Evolutionary conservation across 2,329 filamentous ascomycete species (phyloP).

Genomic region (Aspergillus ustus): DNA sequence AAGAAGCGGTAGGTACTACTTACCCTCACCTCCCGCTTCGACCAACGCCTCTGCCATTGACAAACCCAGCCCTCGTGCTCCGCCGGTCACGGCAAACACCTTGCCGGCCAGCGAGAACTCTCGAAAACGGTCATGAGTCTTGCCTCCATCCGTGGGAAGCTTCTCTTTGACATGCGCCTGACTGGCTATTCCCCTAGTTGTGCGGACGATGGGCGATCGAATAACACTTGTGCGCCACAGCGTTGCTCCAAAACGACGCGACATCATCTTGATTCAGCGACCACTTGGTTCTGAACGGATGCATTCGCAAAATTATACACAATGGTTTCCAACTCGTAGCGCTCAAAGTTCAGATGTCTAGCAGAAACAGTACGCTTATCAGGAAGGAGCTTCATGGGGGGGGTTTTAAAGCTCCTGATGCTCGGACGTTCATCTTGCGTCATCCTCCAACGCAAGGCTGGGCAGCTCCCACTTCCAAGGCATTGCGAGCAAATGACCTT

Average conservation of each 20-base stretch:
- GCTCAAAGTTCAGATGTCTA: neutral
- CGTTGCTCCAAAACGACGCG: neutral
- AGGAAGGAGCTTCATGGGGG: neutral
- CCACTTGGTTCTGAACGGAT: neutral
- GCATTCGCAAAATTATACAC: neutral
- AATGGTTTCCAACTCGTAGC: neutral
- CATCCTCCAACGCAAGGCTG: neutral
- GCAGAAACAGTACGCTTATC: neutral
- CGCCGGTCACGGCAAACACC: constrained; percentile 50
- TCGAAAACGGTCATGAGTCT: constrained; percentile 34
- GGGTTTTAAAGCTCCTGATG: neutral
- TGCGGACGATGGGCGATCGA: neutral
- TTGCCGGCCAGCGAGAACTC: constrained; percentile 49
- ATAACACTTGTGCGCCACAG: neutral
- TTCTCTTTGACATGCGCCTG: constrained; percentile 7
- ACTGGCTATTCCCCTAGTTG: neutral
- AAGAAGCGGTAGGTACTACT: neutral
- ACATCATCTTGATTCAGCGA: neutral
- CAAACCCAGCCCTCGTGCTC: constrained; percentile 49
- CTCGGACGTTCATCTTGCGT: neutral
- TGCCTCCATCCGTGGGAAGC: neutral
- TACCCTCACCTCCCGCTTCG: constrained; percentile 54
- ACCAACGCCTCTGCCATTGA: constrained; percentile 52
- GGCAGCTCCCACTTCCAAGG: neutral
- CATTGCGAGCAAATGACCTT: neutral